Base-by-base conservation (phyloP, 2,329 filamentous ascomycete species). In the Fusarium albosuccineum region DNA sequence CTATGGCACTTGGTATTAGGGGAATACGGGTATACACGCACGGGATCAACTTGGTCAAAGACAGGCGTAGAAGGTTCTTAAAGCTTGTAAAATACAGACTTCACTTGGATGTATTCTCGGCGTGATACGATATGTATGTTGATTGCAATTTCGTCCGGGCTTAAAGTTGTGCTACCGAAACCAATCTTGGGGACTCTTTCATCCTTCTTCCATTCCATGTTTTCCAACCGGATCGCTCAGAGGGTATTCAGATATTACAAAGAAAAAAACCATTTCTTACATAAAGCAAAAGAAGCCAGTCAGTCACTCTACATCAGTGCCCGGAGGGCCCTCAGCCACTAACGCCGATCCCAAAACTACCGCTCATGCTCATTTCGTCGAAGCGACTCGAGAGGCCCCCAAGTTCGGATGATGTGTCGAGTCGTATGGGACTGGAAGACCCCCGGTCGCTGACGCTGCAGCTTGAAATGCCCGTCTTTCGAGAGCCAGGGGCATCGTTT, bases 331-430 rank as follows among this genome's bases (percentile, higher is more conserved):
- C 27, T 62, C 57, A 75, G 27, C 69, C 73, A 33, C 69, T 70
- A 49, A 78, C 75, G 46, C 75, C 76, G 61, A 78, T 78, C 5
- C 74, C 48, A 34, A 68, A 71, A 26, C 66, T 71, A 33, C 73
- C 69, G 6, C 73, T 74, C 59, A 80, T 68, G 29, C 70, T 75
- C 62, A 81, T 63, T 26, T 77, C 75, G 22, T 77, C 74, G 56
- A 81, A 67, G 17, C 74, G 72, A 16, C 71, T 68, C 1, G 75
- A 69, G 6, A 80, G 60, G 1, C 71, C 69, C 5, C 62, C 63
- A 9, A 78, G 22, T 9, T 77, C 74, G 16, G 60, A 66, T 11
- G 75, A 72, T 9, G 71, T 69, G 0, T 76, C 77, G 3, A 77
- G 41, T 0, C 73, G 66, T 3, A 75, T 70, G 1, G 76, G 70